Base-by-base conservation (phyloP, 345 rosid species). In the Streptanthus diversifolius region DNA sequence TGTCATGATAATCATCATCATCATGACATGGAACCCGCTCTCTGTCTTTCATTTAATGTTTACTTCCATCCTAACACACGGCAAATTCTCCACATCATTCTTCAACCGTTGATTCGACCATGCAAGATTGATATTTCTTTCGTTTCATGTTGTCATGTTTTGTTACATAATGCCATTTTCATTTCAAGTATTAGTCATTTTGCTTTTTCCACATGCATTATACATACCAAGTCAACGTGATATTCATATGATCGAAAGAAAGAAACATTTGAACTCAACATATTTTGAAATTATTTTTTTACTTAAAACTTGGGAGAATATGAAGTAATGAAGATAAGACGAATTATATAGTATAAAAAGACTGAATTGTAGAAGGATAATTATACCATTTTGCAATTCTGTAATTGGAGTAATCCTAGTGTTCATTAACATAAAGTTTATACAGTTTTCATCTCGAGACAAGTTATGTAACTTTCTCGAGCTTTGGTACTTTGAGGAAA, bases 11-110 rank as follows among this genome's bases (percentile, higher is more conserved):
- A 67, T 53, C 21, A 66, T 48, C 25, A 47, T 58, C 68, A 40
- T 40, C 68, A 69, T 76, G 75, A 70, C 67, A 54, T 63, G 66
- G 66, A 27, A 25, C 69, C 41, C 41, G 33, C 60, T 55, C 68
- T 74, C 39, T 69, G 47, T 64, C 47, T 37, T 56, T 49, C 63
- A 57, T 71, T 77, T 57, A 77, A 64, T 77, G 75, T 57, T 21
- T 15, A 53, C 67, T 48, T 40, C 21, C 71, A 1, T 70, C 72
- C 66, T 64, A 71, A 71, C 72, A 48, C 76, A 70, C 71, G 68
- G 67, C 45, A 64, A 25, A 21, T 22, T 30, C 52, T 36, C 39
- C 1, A 37, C 63, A 57, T 64, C 66, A 36, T 11, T 55, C 33
- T 71, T 57, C n/a, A 63, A 56, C 55, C 68, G 39, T 64, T 56